Base-by-base conservation (phyloP, 371 early-diverging fungal genomes). In the Mucor saturninus region DNA sequence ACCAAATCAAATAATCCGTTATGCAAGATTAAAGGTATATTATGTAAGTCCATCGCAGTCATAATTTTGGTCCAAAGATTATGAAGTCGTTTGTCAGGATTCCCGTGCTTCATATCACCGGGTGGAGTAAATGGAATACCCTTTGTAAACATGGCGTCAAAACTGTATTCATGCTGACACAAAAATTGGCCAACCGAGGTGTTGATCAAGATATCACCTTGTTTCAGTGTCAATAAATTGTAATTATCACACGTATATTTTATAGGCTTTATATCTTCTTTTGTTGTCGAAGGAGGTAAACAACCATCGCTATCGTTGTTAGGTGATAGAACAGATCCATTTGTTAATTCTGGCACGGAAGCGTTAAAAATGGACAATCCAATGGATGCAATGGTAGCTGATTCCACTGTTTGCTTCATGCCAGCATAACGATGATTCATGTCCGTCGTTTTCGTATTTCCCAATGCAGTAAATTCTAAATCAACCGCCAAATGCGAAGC, bases 1-100 rank as follows among this genome's bases (percentile, higher is more conserved):
- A 95, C 81, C 14, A 96, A 68, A 67, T 98, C 98, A 35, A 94
- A 79, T 26, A 96, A 74, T 0, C 97, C 98, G 71, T 97, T 96
- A 80, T 98, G 98, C 0, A 95, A 79, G 5, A 95, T 83, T 9
- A 96, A 62, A 1, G 92, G 91, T 4, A 85, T 78, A 4, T 68
- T 71, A 5, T 74, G 69, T 0, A 69, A 53, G 11, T 58, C 58
- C 9, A 77, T 32, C 1, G 62, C 32, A 0, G 14, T 15, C 11
- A 84, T 59, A 4, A 87, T 70, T 5, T 76, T 72, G 32, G 68
- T 56, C 62, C 83, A 85, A 1, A 82, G 26, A 0, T 60, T 31
- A 1, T 10, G 9, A 3, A 67, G 38, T 48, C n/a, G 48, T 6
- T n/a, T 32, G 29, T 50, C 40, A 40, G 39, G 0, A 5, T 31